Conservation (phyloP, 176 grass and related monocot species). For the Oryza punctata region DNA sequence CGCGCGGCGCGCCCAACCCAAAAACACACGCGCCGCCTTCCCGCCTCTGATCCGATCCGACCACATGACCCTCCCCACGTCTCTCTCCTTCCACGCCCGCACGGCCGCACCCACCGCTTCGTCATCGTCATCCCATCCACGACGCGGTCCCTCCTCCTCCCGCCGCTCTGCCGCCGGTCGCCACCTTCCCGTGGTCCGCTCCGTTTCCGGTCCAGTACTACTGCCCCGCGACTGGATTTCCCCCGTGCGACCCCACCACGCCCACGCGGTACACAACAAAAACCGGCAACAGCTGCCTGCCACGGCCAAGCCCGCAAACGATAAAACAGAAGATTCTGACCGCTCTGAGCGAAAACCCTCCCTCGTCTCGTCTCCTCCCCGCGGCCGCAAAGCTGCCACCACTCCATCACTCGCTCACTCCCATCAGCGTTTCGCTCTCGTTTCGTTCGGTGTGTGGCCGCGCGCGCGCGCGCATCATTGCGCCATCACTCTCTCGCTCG, state of each 20-base stretch:
- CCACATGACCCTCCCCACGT: neutral
- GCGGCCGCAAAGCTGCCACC: too few relatives aligned
- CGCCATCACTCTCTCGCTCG: constrained; percentile 3
- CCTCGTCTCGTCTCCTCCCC: too few relatives aligned
- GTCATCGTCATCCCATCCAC: neutral
- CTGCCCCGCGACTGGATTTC: neutral
- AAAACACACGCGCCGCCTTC: neutral
- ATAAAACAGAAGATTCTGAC: constrained; percentile 54
- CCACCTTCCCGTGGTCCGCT: neutral
- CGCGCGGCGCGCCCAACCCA: neutral
- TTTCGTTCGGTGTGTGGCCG: neutral
- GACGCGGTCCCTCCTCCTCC: neutral
- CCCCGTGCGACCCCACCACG: neutral
- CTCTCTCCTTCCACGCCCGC: neutral
- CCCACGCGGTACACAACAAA: constrained; percentile 9
- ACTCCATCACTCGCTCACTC: neutral
- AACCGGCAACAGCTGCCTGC: neutral
- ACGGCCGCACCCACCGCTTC: neutral
- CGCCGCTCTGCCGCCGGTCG: neutral
- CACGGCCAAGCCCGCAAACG: constrained; percentile 1
- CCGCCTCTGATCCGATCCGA: neutral
- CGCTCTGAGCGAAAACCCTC: neutral
- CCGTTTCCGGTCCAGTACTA: neutral
- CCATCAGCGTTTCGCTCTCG: neutral
- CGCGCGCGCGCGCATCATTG: constrained; percentile 22